A percentile compares a stretch with the other conserved stretches of the same genome.
These are phyloP conservation scores for Pyrrhoderma lamaoense DNA, from an alignment of 1,284 basidiomycete genomes.

Conservation along the genomic window DNA sequence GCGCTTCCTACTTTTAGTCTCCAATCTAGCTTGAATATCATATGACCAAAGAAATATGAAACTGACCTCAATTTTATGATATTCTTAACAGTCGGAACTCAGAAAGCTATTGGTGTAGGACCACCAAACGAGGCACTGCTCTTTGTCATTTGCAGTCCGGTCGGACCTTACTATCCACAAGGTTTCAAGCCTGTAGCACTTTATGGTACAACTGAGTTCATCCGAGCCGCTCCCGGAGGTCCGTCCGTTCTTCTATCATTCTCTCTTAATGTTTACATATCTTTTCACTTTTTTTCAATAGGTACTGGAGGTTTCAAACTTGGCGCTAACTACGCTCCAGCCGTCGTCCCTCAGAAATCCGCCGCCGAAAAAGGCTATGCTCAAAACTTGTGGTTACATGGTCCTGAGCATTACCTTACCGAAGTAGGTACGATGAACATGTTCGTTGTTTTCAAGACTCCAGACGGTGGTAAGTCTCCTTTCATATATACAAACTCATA, in stretches of 20 bases:
- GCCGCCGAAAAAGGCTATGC: constrained; percentile 84
- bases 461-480: constrained; percentile 54
- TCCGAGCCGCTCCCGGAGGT: constrained; percentile 88
- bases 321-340: constrained; percentile 87
- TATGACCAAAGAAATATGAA: background rate
- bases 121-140: constrained; percentile 87
- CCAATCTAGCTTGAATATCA: background rate
- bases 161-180: constrained; percentile 90
- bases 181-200: constrained; percentile 96
- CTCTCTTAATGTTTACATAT: too few species aligned
- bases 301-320: constrained; percentile 89
- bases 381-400: constrained; percentile 94
- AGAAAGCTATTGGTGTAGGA: constrained; percentile 81
- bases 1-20: background rate
- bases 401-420: constrained; percentile 79
- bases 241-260: too few species aligned
- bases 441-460: constrained; percentile 77
- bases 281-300: too few species aligned
- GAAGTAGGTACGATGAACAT: constrained; percentile 96
- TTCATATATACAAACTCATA: constrained; percentile 11
- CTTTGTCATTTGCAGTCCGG: constrained; percentile 91
- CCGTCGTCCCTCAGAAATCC: constrained; percentile 80
- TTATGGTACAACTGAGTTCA: constrained; percentile 86
- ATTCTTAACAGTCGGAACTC: constrained; percentile 70
- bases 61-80: constrained; percentile 6